Evolutionary conservation across 257 asterid genomes (phyloP), one percentile per base, ranked within the genome.

Genomic region (Lantana camara): DNA sequence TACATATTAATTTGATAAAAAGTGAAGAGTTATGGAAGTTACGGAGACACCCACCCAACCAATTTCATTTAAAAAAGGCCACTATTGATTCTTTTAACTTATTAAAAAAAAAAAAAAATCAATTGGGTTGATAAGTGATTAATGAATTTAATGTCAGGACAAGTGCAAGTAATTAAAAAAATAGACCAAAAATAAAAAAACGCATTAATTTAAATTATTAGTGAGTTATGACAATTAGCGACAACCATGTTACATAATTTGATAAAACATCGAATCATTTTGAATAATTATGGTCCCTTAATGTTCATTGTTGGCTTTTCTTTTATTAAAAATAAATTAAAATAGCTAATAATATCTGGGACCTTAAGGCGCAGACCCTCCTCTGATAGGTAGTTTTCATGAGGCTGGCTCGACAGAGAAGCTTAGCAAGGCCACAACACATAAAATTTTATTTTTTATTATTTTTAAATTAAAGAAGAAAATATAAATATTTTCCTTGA

Each of bases 331-430:
- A 16, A 12, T 24, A 19, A n/a, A n/a, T n/a, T n/a, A n/a, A n/a
- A n/a, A n/a, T n/a, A n/a, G n/a, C n/a, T n/a, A n/a, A n/a, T 22
- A 49, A 44, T 35, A 5, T 35, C 34, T 27, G 24, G 54, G 51
- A 41, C 41, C 60, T 58, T 62, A 68, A 46, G 12, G 9, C 16
- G 51, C 52, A 13, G 2, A 24, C 7, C 30, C 35, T 40, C 5
- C 50, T 48, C 5, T 50, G 72, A 71, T 42, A 17, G 10, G 72
- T 57, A 61, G 81, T 67, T 76, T 71, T 76, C 72, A 45, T 32
- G 64, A 27, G 32, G 37, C 16, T 34, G 73, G 47, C 23, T 30
- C 46, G 64, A 29, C 68, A 29, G 40, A 37, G 27, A 49, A 47
- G 52, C 61, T 56, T 57, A 11, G 17, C 35, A 52, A 30, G 47